Base-by-base conservation (phyloP, 2,329 filamentous ascomycete species). In the Trichoderma simmonsii region DNA sequence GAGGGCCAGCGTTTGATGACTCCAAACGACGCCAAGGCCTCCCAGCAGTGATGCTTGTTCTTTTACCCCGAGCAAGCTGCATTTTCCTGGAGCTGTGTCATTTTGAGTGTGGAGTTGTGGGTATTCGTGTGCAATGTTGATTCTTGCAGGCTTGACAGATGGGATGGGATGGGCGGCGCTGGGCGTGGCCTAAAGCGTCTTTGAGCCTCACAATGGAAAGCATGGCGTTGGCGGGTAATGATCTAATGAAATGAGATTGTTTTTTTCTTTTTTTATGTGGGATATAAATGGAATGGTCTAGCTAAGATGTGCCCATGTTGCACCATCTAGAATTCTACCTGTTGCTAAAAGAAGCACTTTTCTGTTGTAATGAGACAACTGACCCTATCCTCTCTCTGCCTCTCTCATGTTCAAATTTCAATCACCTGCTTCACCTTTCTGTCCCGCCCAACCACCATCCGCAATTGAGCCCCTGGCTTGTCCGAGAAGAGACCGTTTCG, bases 361-460 rank as follows among this genome's bases (percentile, higher is more conserved):
- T 39, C 36, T 8, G 56, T 61, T 32, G 43, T 26, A 15, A 48
- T 21, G 11, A 26, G 26, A 48, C 43, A 48, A 21, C n/a, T 6
- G 0, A 21, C 11, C 8, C 18, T 11, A n/a, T 3, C 6, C 28
- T 48, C 8, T 51, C 48, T 62, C 3, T 54, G 4, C 6, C 8
- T 24, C 8, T n/a, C 6, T 11, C 3, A 3, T 15, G 21, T 18
- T 18, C 7, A 66, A 24, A 71, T 85, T 48, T 85, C 80, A 72
- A 88, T 77, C 21, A 86, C 86, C 75, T 90, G 81, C 78, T 86
- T 85, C 24, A 92, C 89, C 73, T 83, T 87, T 75, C 91, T 84
- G 75, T 91, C 86, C 74, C 85, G 85, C 56, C 86, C 86, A 2
- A 93, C 88, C 11, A 91, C 82, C 63, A 93, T 80, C 70, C 89